Evolutionary conservation across 108 stramenopile species (phyloP), one percentile per base, ranked within the genome.

Genomic region (Parietichytrium sp.): DNA sequence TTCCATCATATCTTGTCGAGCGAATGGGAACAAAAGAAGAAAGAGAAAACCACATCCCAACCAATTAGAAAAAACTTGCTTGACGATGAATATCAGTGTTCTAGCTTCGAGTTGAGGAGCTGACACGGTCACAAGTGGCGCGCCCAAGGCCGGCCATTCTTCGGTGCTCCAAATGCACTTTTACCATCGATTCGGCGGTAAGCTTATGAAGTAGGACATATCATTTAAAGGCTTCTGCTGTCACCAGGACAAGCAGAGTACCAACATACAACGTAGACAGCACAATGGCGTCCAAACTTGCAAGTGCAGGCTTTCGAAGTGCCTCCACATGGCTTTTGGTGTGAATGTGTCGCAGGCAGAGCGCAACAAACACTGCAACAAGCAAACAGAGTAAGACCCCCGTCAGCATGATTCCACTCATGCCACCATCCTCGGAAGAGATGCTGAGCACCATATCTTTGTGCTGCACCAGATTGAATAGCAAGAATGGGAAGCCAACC

Each of bases 261-360:
- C 36, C 61, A 23, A 72, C 61, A 25, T 72, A 72, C 16, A 72
- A n/a, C 29, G 42, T n/a, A 13, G 61, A 33, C n/a, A 72, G 61
- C 36, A 72, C 45, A n/a, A 72, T 42, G 20, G 61, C 61, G 20
- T 72, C 61, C 15, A 72, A 42, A 72, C 61, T 72, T 7, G 61
- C 45, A 0, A 72, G 42, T 42, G 18, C 61, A 6, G 61, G 61
- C 42, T 72, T 72, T 33, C 38, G 16, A 50, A 18, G 49, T 16
- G 16, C 18, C 16, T 50, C 18, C 18, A 18, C 18, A 50, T 50
- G 49, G 49, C n/a, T 16, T 29, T 53, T 53, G n/a, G 38, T 45
- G 3, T n/a, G 23, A 33, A 72, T 27, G 61, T 72, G 61, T 12
- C 61, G 61, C 1, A 72, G 45, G 20, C 61, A 72, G 23, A 72